Base-by-base conservation (phyloP, 352 stramenopile genomes). In the Globisporangium uncinulatum region DNA sequence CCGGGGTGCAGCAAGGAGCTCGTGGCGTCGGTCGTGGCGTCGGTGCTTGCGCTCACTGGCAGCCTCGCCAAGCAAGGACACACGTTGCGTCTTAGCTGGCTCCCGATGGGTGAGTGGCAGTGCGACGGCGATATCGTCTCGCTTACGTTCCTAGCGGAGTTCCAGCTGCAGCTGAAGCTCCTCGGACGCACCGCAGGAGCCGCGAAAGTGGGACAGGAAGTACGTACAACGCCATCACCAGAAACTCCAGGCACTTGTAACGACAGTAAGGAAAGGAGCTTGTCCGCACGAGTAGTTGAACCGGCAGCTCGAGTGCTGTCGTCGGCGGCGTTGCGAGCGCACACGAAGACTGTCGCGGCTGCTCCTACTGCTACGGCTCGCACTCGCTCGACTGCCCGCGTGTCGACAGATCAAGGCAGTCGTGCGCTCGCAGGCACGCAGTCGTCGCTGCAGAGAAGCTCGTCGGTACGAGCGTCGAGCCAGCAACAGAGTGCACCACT, bases 91-190 rank as follows among this genome's bases (percentile, higher is more conserved):
- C 52, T 89, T 19, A 68, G 65, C 6, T 60, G 85, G 11, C 48
- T 67, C 8, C 78, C 78, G 4, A 36, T 86, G 7, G 78, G 78
- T n/a, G 76, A 89, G 44, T 89, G 78, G 78, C 32, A 62, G 45
- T 82, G 69, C 55, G 42, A 62, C 17, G 56, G 57, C 11, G 67
- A 74, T 10, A 61, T 62, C 8, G 65, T 59, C 10, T 58, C 61
- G 29, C 83, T 88, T 48, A 42, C 15, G 6, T 86, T 86, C 43
- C 48, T 66, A 0, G 53, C 66, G 4, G 68, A 73, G 24, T 81
- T 85, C 39, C 52, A 70, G 31, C 51, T 65, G 43, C 52, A 75
- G 21, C 57, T 76, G 24, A 52, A 59, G 20, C 42, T 50, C 15
- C 29, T 46, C 11, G 42, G 39, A 15, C 8, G 31, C 44, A 62